A percentile compares a stretch with the other conserved stretches of the same genome.
These are phyloP conservation scores for Aspergillus pseudonomiae DNA, from an alignment of 2,329 filamentous ascomycete genomes.

Conservation along the genomic window DNA sequence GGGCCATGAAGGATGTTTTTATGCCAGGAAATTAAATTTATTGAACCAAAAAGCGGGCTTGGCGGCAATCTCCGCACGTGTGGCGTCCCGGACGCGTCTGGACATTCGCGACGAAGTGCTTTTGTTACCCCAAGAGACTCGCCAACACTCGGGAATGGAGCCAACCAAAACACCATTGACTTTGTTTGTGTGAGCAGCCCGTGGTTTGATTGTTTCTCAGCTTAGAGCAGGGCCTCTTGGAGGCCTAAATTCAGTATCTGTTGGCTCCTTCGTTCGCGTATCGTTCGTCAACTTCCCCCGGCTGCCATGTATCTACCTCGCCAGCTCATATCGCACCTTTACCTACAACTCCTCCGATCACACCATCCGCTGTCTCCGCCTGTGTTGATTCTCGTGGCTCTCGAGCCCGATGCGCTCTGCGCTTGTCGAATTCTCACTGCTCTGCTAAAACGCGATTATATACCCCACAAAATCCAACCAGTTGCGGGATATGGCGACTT, in stretches of 20 bases:
- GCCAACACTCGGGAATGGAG: background rate
- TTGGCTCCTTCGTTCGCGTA: slow-evolving; percentile 15
- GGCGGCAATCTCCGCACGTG: slow-evolving; percentile 27
- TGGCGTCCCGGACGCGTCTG: slow-evolving; percentile 21
- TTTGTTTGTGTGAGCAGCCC: background rate
- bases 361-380: slow-evolving; percentile 89
- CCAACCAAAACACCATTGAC: background rate
- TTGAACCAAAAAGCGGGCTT: slow-evolving; percentile 13
- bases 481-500: slow-evolving; percentile 92
- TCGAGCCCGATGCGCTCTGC: slow-evolving; percentile 94
- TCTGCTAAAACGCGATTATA: slow-evolving; percentile 95
- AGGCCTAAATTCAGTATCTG: slow-evolving; percentile 12
- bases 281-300: slow-evolving; percentile 22
- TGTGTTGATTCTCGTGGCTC: slow-evolving; percentile 86
- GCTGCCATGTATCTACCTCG: slow-evolving; percentile 88
- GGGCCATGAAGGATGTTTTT: background rate
- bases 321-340: slow-evolving; percentile 84
- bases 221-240: slow-evolving; percentile 20
- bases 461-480: slow-evolving; percentile 95
- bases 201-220: slow-evolving; percentile 14
- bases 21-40: background rate
- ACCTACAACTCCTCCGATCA: slow-evolving; percentile 81
- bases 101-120: slow-evolving; percentile 22
- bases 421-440: slow-evolving; percentile 91
- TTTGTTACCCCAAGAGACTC: slow-evolving; percentile 1